Evolutionary conservation across 441 rosid species (phyloP), one percentile per base, ranked within the genome.

Genomic region (Omphalea diandra): DNA sequence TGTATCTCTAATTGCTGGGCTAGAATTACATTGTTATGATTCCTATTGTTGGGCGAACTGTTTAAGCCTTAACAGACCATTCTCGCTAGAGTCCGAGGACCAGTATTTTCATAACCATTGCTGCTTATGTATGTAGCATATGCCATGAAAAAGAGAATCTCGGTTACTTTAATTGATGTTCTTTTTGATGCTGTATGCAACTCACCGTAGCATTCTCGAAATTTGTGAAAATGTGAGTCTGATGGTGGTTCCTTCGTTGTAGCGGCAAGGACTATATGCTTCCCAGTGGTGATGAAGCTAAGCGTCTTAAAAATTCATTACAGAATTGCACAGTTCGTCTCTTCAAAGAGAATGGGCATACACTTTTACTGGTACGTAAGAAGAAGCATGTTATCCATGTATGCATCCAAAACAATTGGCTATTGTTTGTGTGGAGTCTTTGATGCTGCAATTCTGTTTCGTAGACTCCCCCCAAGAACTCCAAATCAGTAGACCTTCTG

Each of bases 201-300:
- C 22, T 49, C 20, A 10, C 40, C 3, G 50, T 40, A 2, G 9
- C 15, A 64, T 38, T 43, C 29, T 29, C 38, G 33, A 36, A 41
- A 26, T 60, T 63, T 1, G 27, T 76, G 70, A 38, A 27, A 47
- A 14, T 1, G 62, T 72, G 53, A 57, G 36, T 62, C 17, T 69
- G 59, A 35, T 76, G 76, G 73, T 24, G 55, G 43, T 73, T 27
- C 72, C 5, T 69, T 50, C 67, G 17, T 73, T 80, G 68, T 72
- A 94, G 99, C 83, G 98, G 90, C 75, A 84, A 86, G 63, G 99
- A 94, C 63, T 59, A 79, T 77, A 74, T 92, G 87, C 89, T 92
- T 73, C 99, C 99, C 46, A 92, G 97, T 71, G 74, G 54, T 62
- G 91, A 88, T 63, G 97, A 94, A 85, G 88, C 91, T 15, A 69